Conservation (phyloP, 768 basidiomycete species). For the Mycena venus region DNA sequence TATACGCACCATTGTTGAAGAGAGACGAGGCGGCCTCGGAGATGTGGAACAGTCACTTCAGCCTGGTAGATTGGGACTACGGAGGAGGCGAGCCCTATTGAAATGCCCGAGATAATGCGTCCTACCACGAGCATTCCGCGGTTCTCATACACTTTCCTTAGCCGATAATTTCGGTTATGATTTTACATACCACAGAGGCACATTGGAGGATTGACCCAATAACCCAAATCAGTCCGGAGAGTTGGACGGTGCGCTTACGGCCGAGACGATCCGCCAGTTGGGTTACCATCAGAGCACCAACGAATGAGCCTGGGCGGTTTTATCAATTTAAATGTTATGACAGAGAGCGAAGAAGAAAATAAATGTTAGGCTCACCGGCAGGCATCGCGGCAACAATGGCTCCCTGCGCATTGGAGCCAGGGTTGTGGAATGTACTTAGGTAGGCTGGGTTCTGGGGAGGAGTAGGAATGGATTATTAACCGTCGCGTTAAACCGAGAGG, state of each 20-base stretch:
- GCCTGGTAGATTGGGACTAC: neutral
- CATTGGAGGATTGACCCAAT: conserved; percentile 70
- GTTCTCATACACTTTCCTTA: too few relatives aligned
- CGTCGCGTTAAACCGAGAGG: too few relatives aligned
- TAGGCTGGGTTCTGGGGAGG: neutral
- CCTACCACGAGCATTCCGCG: conserved; percentile 83
- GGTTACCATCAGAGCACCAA: conserved; percentile 75
- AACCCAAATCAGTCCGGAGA: neutral
- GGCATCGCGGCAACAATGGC: conserved; percentile 87
- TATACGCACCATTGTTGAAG: conserved; percentile 71
- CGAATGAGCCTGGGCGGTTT: conserved; percentile 75
- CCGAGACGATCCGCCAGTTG: conserved; percentile 75
- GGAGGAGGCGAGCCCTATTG: conserved; percentile 50
- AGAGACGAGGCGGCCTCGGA: conserved; percentile 82
- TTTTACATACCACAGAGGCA: conserved; percentile 59
- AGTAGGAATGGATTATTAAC: too few relatives aligned
- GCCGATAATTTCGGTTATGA: too few relatives aligned
- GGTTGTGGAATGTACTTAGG: neutral
- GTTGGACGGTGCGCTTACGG: conserved; percentile 68
- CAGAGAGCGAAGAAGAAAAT: too few relatives aligned
- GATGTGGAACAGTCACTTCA: conserved; percentile 59
- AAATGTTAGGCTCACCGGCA: too few relatives aligned
- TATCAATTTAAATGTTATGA: too few relatives aligned
- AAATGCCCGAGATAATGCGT: conserved; percentile 75
- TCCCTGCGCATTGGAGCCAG: conserved; percentile 58